These are phyloP conservation scores for Xylaria arbuscula DNA, from an alignment of 2,329 filamentous ascomycete species.

Conservation along the genomic window DNA sequence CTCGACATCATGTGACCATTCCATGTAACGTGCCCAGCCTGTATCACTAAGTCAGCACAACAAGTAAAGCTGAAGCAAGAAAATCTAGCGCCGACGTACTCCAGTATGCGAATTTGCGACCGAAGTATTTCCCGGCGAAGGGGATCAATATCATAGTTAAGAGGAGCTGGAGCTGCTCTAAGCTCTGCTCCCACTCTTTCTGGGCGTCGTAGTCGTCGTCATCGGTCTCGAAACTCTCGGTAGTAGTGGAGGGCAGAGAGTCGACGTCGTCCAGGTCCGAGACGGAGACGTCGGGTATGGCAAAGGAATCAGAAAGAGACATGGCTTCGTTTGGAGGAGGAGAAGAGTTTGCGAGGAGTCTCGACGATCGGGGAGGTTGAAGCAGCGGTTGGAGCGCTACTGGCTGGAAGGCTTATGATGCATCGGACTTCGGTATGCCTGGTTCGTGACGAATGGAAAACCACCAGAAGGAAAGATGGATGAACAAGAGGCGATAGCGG, in stretches of 20 bases:
- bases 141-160: conserved; percentile 95
- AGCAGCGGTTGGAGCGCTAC: conserved; percentile 43
- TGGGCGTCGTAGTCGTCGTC: conserved; percentile 85
- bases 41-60: conserved; percentile 34
- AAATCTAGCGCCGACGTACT: conserved; percentile 67
- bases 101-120: conserved; percentile 95
- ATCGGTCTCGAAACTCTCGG: conserved; percentile 62
- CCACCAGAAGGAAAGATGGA: not conserved
- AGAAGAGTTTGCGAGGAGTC: conserved; percentile 31
- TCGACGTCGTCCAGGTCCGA: conserved; percentile 69
- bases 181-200: conserved; percentile 90
- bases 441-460: not conserved
- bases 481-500: not conserved
- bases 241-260: conserved; percentile 71
- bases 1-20: conserved; percentile 88
- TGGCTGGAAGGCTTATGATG: conserved; percentile 40
- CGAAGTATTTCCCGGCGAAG: conserved; percentile 93
- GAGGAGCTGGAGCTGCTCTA: conserved; percentile 93
- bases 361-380: conserved; percentile 10
- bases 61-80: not conserved
- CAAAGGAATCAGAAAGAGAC: conserved; percentile 61
- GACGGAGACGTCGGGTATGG: conserved; percentile 60
- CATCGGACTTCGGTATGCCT: conserved; percentile 38
- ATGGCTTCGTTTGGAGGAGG: conserved; percentile 47
- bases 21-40: conserved; percentile 96